These are phyloP conservation scores for Fusarium sp. DNA, from an alignment of 2,329 filamentous ascomycete genomes.

Conservation along the genomic window DNA sequence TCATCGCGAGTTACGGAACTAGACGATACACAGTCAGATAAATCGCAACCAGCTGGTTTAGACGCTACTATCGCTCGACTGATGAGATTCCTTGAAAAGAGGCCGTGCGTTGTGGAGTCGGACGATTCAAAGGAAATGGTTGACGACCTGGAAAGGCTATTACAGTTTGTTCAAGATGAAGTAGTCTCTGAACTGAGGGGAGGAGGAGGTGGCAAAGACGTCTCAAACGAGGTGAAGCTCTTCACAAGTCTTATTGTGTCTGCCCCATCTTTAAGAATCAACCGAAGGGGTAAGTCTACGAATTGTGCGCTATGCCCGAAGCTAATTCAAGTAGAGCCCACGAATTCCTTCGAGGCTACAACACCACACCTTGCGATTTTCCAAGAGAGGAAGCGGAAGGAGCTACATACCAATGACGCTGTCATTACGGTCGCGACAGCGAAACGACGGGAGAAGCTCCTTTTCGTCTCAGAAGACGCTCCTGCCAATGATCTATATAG, in stretches of 20 bases:
- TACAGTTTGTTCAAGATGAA: not conserved
- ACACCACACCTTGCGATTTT: rapidly evolving
- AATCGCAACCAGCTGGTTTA: not conserved
- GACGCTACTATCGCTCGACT: not conserved
- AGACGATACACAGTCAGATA: rapidly evolving
- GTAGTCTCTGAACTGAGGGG: not conserved
- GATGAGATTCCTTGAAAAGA: not conserved
- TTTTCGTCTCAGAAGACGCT: rapidly evolving
- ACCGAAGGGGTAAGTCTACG: not conserved
- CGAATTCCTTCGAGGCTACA: rapidly evolving
- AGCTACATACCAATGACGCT: rapidly evolving
- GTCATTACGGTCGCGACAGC: rapidly evolving
- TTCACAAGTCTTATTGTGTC: not conserved
- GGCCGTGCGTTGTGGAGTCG: not conserved
- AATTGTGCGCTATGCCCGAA: rapidly evolving
- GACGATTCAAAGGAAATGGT: not conserved
- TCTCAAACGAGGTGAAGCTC: not conserved
- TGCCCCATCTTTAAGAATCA: not conserved
- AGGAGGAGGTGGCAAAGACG: not conserved
- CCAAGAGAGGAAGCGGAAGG: not conserved
- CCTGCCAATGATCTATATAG: rapidly evolving
- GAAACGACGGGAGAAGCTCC: rapidly evolving
- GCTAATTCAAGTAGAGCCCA: rapidly evolving
- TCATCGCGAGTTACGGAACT: not conserved
- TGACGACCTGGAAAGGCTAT: not conserved